These are phyloP conservation scores for Torulaspora quercuum DNA, from an alignment of 805 yeast species.

Conservation along the genomic window DNA sequence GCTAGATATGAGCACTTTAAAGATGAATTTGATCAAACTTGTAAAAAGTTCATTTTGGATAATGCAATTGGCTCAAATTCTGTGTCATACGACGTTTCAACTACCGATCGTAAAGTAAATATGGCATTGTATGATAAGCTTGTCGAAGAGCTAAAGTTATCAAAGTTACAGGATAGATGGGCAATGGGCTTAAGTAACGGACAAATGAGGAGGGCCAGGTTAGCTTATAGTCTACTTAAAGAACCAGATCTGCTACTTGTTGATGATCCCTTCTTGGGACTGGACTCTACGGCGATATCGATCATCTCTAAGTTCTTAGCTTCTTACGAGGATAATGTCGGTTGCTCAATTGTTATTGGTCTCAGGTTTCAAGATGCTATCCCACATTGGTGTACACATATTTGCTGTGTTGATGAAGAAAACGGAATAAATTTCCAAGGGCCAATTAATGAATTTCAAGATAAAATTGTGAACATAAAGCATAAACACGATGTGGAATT, in stretches of 20 bases:
- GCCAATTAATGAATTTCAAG: conserved; percentile 28
- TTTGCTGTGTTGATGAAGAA: conserved; percentile 55
- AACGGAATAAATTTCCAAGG: conserved; percentile 55
- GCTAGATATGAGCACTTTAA: conserved; percentile 87
- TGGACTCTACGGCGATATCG: conserved; percentile 70
- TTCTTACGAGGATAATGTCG: conserved; percentile 18
- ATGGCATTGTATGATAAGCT: conserved; percentile 41
- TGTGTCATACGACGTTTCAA: conserved; percentile 37
- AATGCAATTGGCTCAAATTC: conserved; percentile 44
- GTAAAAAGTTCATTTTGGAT: conserved; percentile 57
- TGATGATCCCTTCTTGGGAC: conserved; percentile 91
- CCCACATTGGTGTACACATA: conserved; percentile 77
- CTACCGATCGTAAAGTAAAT: conserved; percentile 33
- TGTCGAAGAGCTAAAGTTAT: conserved; percentile 50
- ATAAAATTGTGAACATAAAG: conserved; percentile 24
- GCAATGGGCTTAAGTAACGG: conserved; percentile 89
- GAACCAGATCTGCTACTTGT: conserved; percentile 65
- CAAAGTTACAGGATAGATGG: conserved; percentile 65
- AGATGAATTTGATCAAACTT: conserved; percentile 76
- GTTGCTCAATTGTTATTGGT: conserved; percentile 55
- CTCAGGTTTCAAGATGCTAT: conserved; percentile 68
- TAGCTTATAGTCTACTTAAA: conserved; percentile 68
- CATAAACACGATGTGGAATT: conserved; percentile 13
- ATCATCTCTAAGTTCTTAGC: conserved; percentile 48
- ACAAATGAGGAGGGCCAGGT: conserved; percentile 83